A percentile compares a stretch with the other conserved stretches of the same genome.
These are phyloP conservation scores for Dictyostelium discoideum DNA, from an alignment of 78 protist species.

Conservation along the genomic window dicty_2.7 NC_007088.5:6749501-6750000, in stretches of 20 bases:
- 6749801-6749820: too few species aligned
- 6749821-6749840: neutral
- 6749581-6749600: constrained; percentile 10
- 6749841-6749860: neutral
- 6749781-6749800: neutral
- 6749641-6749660: neutral
- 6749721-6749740: neutral
- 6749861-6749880: neutral
- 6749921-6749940: neutral
- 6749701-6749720: too few species aligned
- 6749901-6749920: neutral
- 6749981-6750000: neutral
- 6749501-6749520: neutral
- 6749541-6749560: constrained; percentile 6
- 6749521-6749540: neutral
- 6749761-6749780: neutral
- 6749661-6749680: neutral
- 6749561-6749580: neutral
- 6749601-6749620: neutral
- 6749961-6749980: neutral
- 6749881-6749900: neutral
- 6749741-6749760: too few species aligned
- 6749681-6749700: too few species aligned
- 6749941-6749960: neutral
- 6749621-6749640: neutral